Conservation (phyloP, 1,139 yeast genomes). For the Kurtzmaniella quercitrusa region DNA sequence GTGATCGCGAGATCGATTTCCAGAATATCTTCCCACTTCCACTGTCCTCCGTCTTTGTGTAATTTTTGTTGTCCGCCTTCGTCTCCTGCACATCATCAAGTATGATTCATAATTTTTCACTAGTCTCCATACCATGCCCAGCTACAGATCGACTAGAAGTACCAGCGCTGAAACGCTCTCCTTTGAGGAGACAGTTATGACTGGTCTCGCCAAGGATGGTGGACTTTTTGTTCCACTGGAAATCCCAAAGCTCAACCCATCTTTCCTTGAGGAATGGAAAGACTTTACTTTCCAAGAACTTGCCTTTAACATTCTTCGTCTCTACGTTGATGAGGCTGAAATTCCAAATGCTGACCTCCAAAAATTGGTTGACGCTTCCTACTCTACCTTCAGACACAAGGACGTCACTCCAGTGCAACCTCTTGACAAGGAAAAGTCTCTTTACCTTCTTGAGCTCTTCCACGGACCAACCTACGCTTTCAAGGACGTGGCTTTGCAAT, state of each 20-base stretch:
- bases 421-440: conserved; percentile 51
- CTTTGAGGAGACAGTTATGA: conserved; percentile 90
- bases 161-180: conserved; percentile 49
- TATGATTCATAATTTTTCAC: conserved; percentile 1
- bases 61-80: not conserved
- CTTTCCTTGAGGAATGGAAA: conserved; percentile 65
- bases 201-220: conserved; percentile 94
- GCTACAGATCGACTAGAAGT: conserved; percentile 87
- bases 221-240: conserved; percentile 87
- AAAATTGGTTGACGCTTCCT: conserved; percentile 61
- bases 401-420: conserved; percentile 81
- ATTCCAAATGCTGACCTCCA: conserved; percentile 68
- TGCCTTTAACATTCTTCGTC: conserved; percentile 80
- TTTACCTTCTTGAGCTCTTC: conserved; percentile 84
- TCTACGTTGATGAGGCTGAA: conserved; percentile 67
- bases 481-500: conserved; percentile 97
- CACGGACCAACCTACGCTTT: conserved; percentile 99
- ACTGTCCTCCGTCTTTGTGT: not conserved
- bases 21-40: not conserved
- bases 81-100: not conserved
- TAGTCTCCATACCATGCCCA: conserved; percentile 23
- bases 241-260: conserved; percentile 66
- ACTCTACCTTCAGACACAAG: conserved; percentile 81
- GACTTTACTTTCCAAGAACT: conserved; percentile 75
- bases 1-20: not conserved